Evolutionary conservation across 2,329 filamentous ascomycete species (phyloP), one percentile per base, ranked within the genome.

Genomic region (Pyricularia sp.): DNA sequence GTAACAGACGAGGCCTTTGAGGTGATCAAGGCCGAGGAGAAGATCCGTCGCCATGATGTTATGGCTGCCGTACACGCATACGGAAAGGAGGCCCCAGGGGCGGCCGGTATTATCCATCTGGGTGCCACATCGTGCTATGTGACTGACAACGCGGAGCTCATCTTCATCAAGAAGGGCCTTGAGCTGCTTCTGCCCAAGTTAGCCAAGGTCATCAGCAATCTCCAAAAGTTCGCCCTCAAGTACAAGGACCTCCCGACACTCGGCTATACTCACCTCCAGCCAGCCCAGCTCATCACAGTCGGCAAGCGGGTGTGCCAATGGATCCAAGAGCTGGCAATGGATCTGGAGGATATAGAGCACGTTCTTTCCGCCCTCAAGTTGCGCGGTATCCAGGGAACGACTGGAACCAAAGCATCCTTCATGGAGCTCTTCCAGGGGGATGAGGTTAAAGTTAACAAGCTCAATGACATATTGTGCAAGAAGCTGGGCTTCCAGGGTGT

Each of bases 21-120:
- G 28, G 62, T 64, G 13, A 64, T 64, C 28, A 49, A 63, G 62
- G 62, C 28, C 12, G 62, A 64, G 44, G 62, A 64, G 62, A 64
- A 64, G 28, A 64, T 64, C 44, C 62, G 62, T 19, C 62, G 62
- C 26, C 62, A 64, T 53, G 62, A 64, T 64, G 62, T 64, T 3
- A 64, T 64, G 62, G 62, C 62, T 30, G 33, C 4, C 8, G 62
- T 64, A 3, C 62, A 64, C 10, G 62, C 57, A 10, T 61, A 28
- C 26, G 64, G 60, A 28, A 62, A 62, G 28, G 40, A 55, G 44
- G 60, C 59, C 16, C 35, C 40, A 13, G 88, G 84, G 40, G 91
- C 91, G 10, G 90, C 89, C 16, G 90, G 90, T 40, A 89, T 94
- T 70, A 93, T 96, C 66, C 91, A 96, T 74, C 86, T 83, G 74